phyloP scores from a whole-genome alignment of 2,329 filamentous ascomycete genomes.

The Monilinia polystroma region DNA sequence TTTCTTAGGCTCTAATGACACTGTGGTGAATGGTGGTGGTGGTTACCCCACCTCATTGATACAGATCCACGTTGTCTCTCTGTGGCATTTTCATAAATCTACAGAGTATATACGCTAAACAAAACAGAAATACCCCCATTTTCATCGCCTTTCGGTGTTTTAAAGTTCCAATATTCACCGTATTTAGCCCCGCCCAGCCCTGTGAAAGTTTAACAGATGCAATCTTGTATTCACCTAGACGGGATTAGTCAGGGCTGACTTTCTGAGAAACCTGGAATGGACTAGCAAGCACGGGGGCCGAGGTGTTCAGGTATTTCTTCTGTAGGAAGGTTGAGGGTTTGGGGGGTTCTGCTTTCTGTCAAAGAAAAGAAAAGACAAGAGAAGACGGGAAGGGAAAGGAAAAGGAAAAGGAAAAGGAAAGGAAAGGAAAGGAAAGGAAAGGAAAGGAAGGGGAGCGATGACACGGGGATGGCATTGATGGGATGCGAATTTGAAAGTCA shows the following conservation, averaged over 20 bases:
- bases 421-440: neutral
- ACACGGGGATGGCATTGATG: too few relatives aligned
- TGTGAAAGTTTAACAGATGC: conserved; percentile 4
- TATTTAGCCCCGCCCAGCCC: neutral
- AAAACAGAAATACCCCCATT: neutral
- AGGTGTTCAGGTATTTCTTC: conserved; percentile 1
- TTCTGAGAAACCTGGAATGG: neutral
- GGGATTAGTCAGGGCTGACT: conserved; percentile 16
- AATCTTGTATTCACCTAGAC: conserved; percentile 5
- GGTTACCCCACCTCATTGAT: neutral
- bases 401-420: too few relatives aligned
- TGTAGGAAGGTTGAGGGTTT: neutral
- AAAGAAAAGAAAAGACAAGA: neutral
- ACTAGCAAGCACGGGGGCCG: neutral
- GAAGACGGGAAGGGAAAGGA: neutral
- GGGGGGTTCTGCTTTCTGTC: neutral
- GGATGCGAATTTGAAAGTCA: too few relatives aligned
- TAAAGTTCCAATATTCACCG: neutral
- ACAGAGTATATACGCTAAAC: neutral
- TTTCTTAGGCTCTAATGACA: too few relatives aligned
- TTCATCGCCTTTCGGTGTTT: neutral
- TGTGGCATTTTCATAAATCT: neutral
- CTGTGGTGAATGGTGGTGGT: neutral
- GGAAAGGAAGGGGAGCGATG: too few relatives aligned
- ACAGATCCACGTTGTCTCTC: neutral